Evolutionary conservation across 495 filamentous ascomycete genomes (phyloP), one percentile per base, ranked within the genome.

Genomic region (Aeminium ludgeri): DNA sequence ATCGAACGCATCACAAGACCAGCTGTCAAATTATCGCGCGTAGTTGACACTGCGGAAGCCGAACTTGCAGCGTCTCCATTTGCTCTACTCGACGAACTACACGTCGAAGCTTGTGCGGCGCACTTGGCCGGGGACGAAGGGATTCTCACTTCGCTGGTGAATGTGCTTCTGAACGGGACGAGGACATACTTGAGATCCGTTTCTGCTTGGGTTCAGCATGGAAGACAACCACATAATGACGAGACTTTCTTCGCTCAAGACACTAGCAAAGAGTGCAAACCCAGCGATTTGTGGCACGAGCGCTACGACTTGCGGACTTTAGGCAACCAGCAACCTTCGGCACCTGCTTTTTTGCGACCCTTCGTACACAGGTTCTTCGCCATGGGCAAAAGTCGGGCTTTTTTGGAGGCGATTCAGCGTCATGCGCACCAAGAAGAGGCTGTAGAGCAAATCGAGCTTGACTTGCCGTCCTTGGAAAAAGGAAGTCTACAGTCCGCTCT

Each of bases 301-400:
- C 79, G 78, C 55, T 93, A 74, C 49, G 64, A 68, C 11, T 58
- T 94, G 2, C 65, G 68, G 5, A 59, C 58, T 6, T 70, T 73
- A 13, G 58, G 72, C 18, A 41, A 50, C 18, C 70, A 72, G 20
- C 52, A 53, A 0, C 56, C 81, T 1, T 72, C 76, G 49, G 73
- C 78, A 8, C 87, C 86, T 0, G 66, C 58, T 4, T 93, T 94
- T 43, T 65, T 95, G 6, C 72, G 74, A 30, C 65, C 73, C 1
- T 69, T 74, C 1, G 73, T 72, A 1, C 55, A 63, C 10, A 80
- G 73, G 44, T 80, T 94, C 18, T 84, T 93, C 43, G 83, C 74
- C 0, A 77, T 82, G 3, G 87, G 89, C 0, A 94, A 95, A 55
- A 89, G 77, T 50, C 76, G 85, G 45, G 73, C 89, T 1, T 80